Conservation (phyloP, 2,329 filamentous ascomycete genomes). For the Alternaria gaisen region DNA sequence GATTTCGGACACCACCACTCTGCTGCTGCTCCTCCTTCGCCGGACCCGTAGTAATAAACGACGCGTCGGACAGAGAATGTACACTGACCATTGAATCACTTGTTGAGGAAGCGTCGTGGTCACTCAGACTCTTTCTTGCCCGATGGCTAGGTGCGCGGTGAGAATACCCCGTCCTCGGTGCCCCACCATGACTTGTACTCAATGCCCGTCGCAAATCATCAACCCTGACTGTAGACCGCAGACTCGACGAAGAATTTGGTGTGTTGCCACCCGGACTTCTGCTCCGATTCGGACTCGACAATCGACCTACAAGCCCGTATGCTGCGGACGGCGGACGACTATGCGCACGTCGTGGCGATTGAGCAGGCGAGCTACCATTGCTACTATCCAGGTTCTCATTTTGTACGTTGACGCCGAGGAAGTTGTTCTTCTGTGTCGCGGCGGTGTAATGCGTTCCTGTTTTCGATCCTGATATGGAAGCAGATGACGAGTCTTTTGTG, state of each 20-base stretch:
- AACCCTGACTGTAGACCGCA: conserved; percentile 52
- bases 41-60: conserved; percentile 49
- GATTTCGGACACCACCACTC: neutral
- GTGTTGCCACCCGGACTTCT: conserved; percentile 44
- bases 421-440: conserved; percentile 42
- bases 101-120: neutral
- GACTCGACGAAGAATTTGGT: conserved; percentile 48
- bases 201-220: conserved; percentile 59
- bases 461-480: conserved; percentile 79
- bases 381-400: conserved; percentile 48
- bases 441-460: conserved; percentile 50
- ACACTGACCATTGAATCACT: conserved; percentile 67
- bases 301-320: conserved; percentile 47
- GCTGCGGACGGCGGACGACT: conserved; percentile 45
- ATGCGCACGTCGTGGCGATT: conserved; percentile 44
- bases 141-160: conserved; percentile 36
- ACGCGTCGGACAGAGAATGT: conserved; percentile 73
- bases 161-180: conserved; percentile 43
- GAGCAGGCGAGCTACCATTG: conserved; percentile 42
- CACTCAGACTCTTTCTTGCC: conserved; percentile 31
- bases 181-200: conserved; percentile 41
- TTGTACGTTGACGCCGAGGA: conserved; percentile 66
- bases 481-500: conserved; percentile 73
- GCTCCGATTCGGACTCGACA: conserved; percentile 39
- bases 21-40: neutral